Percentiles rank a stretch among this genome's conserved stretches.
Evolutionary conservation across 2,329 filamentous ascomycete species (phyloP).

Genomic region (Hirsutella rhossiliensis): DNA sequence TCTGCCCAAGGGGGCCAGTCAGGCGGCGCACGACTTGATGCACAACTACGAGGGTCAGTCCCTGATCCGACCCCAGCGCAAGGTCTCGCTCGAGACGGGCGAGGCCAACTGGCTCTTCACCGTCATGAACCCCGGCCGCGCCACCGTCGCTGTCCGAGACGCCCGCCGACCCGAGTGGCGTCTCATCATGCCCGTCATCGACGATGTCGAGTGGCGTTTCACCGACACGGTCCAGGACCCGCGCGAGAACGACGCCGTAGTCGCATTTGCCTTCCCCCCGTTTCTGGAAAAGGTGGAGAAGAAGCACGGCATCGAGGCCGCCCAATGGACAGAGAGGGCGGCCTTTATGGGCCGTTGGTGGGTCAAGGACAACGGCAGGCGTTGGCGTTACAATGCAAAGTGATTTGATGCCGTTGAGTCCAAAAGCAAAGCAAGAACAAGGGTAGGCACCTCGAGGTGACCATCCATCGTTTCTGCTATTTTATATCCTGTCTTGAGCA

Average conservation of each 20-base stretch:
- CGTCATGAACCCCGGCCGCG: conserved; percentile 14
- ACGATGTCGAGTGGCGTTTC: conserved; percentile 18
- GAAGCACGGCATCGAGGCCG: conserved; percentile 13
- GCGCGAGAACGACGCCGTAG: conserved; percentile 13
- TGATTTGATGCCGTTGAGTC: background rate
- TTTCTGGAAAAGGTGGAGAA: conserved; percentile 10
- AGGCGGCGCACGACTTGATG: conserved; percentile 15
- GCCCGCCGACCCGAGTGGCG: conserved; percentile 9
- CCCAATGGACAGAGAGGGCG: conserved; percentile 20
- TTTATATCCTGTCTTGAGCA: background rate
- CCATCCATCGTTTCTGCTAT: background rate
- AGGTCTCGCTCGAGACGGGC: conserved; percentile 6
- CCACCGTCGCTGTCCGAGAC: conserved; percentile 10
- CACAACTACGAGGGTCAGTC: conserved; percentile 24
- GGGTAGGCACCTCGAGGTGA: background rate
- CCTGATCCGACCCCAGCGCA: conserved; percentile 17
- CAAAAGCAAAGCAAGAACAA: background rate
- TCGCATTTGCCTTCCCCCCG: conserved; percentile 12
- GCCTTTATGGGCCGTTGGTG: conserved; percentile 20
- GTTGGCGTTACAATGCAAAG: conserved; percentile 16
- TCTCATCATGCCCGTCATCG: conserved; percentile 11
- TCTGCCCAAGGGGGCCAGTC: conserved; percentile 11
- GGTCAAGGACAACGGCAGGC: conserved; percentile 21
- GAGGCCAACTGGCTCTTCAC: conserved; percentile 13
- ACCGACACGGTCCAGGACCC: conserved; percentile 16